Evolutionary conservation across 306 rosid genomes (phyloP), one percentile per base, ranked within the genome.

Genomic region (Cyclanthera cordifolia): DNA sequence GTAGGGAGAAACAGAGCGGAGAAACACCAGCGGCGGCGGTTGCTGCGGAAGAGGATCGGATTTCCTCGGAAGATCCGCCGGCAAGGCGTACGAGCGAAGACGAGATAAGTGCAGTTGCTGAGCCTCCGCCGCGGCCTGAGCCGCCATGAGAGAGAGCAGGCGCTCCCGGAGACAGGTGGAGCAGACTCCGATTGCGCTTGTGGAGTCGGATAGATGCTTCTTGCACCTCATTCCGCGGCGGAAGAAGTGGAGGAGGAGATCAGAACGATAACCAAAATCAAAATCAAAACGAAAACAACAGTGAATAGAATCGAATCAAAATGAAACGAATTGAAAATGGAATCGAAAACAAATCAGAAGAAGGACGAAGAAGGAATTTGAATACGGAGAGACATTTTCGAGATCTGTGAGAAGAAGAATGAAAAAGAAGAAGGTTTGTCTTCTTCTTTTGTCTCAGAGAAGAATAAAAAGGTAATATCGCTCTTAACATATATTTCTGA

Each of bases 1-100:
- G 56, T 94, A 90, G 3, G 99, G 96, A 5, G 96, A 90, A 39
- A 88, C 99, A 0, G 99, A 93, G 67, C 95, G 95, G 51, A 96
- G 99, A 74, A 90, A 93, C 16, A 78, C 45, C 2, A 78, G 51
- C 6, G 88, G 87, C 23, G 85, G 58, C 8, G 87, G 41, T 2
- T 86, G 83, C 0, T 34, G 70, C 5, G 79, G 82, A 53, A 70
- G 81, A 5, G 85, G 34, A 72, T 88, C 90, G 0, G 90, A 75
- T 50, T 74, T 85, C 41, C 73, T 48, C 0, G 27, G 51, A 19
- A 77, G 78, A 59, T 70, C 79, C 8, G 76, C 85, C 19, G 37
- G 4, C 30, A 27, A 27, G 0, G 71, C 49, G 76, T 79, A 85
- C 23, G 91, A 82, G 60, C 58, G 45, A 17, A n/a, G 73, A 15